Evolutionary conservation across 2,329 filamentous ascomycete genomes (phyloP).

Genomic region (Ophiognomonia clavigignenti-juglandacearum): DNA sequence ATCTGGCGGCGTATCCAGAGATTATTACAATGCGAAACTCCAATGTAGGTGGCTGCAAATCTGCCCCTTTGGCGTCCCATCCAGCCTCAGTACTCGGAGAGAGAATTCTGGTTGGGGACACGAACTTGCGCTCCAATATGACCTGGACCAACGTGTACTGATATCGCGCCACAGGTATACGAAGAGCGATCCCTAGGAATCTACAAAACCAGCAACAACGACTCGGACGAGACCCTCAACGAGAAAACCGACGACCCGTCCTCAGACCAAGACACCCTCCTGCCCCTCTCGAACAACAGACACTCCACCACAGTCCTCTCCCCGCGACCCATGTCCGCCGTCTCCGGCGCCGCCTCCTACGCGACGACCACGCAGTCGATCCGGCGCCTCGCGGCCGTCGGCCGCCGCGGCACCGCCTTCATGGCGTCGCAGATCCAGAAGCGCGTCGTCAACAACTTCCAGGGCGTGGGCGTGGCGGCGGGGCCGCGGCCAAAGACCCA

Average conservation of each 20-base stretch:
- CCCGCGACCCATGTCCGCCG: no score
- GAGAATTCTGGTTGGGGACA: background rate
- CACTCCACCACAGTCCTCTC: slow-evolving; percentile 1
- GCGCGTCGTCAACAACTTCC: slow-evolving; percentile 20
- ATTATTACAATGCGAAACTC: slow-evolving; percentile 44
- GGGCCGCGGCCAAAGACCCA: slow-evolving; percentile 6
- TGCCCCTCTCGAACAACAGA: background rate
- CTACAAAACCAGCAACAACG: slow-evolving; percentile 23
- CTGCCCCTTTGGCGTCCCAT: background rate
- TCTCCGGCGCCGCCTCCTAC: slow-evolving; percentile 8
- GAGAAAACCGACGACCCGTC: background rate
- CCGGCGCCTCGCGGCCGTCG: slow-evolving; percentile 15
- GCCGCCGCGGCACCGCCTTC: slow-evolving; percentile 20
- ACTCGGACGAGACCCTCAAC: slow-evolving; percentile 7
- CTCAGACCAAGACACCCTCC: slow-evolving; percentile 1
- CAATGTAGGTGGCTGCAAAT: slow-evolving; percentile 31
- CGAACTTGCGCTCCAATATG: background rate
- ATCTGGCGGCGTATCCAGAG: slow-evolving; percentile 40
- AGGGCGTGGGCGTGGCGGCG: slow-evolving; percentile 20
- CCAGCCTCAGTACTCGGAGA: background rate
- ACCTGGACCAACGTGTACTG: no score
- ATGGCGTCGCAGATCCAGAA: slow-evolving; percentile 27
- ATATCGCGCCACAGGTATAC: slow-evolving; percentile 33
- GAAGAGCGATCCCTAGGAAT: slow-evolving; percentile 51
- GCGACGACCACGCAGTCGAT: slow-evolving; percentile 9